Evolutionary conservation across 1,139 yeast genomes (phyloP), one percentile per base, ranked within the genome.

Genomic region (Yamadazyma mexicana): DNA sequence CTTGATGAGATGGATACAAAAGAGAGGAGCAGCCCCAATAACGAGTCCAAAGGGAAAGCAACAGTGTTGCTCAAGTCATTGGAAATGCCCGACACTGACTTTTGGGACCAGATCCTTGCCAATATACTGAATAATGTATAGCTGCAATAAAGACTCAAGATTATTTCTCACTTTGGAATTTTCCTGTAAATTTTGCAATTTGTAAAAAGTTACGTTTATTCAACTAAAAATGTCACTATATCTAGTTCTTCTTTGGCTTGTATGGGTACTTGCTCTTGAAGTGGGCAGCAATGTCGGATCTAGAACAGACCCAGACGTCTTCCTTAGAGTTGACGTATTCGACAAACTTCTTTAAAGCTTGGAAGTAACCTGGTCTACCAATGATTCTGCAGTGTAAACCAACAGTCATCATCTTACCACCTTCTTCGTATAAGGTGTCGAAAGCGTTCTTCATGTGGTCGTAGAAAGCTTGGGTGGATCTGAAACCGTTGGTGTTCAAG

Each of bases 301-400:
- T 57, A 7, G 65, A 61, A 33, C 64, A 55, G n/a, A 64, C 59
- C 68, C 69, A 64, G 22, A 61, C 69, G 32, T 60, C 64, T 28
- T 52, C 58, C 40, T 61, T 58, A 12, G 48, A 37, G 29, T 49
- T 50, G 20, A 62, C 57, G 39, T 64, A 64, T 29, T 62, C 65
- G 42, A 64, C 59, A 43, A 64, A 63, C 41, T 60, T 61, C 39
- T 60, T 53, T 42, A 64, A 51, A 5, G 66, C 67, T 35, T 51
- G 58, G 40, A 56, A 61, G 40, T 64, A 54, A 15, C 66, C 70
- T 5, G 70, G 69, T 44, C 61, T 61, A 32, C 67, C 69, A 35
- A 62, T 58, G 18, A 64, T 52, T 43, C 70, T 56, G 41, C 66
- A 59, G 38, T 64, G 70, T 39, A 64, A 49, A 16, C 66, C 69